Evolutionary conservation across 1,284 basidiomycete genomes (phyloP).

Genomic region (Inonotus hispidus): DNA sequence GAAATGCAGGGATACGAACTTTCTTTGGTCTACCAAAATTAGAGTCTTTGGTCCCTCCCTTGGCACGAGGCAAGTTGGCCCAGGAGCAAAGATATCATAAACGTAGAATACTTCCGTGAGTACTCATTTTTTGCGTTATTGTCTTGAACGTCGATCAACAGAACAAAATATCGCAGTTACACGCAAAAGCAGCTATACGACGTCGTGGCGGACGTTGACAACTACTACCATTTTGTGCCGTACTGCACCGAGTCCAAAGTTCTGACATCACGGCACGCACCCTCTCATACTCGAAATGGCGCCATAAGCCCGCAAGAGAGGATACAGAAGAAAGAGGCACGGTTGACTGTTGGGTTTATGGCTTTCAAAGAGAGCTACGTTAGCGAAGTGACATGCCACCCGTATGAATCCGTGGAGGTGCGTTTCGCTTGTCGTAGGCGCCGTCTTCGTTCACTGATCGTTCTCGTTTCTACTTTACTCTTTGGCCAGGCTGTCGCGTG

Average conservation of each 20-base stretch:
- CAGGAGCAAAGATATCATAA: conserved; percentile 47
- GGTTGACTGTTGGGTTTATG: conserved; percentile 87
- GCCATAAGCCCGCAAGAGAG: conserved; percentile 25
- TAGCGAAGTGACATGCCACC: conserved; percentile 77
- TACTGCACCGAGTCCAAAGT: conserved; percentile 82
- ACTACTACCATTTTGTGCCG: conserved; percentile 85
- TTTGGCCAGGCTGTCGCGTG: conserved; percentile 77
- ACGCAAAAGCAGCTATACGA: conserved; percentile 75
- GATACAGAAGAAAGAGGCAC: conserved; percentile 65
- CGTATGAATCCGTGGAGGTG: conserved; percentile 76
- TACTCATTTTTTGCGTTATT: conserved; percentile 21
- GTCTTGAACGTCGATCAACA: conserved; percentile 18
- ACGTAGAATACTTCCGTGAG: conserved; percentile 76
- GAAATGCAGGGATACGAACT: conserved; percentile 16
- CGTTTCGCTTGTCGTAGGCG: conserved; percentile 26
- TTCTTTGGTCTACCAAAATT: conserved; percentile 38
- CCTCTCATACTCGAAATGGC: not conserved
- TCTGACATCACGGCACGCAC: conserved; percentile 34
- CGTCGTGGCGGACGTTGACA: conserved; percentile 82
- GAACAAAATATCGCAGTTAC: conserved; percentile 42
- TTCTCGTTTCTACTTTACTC: conserved; percentile 6
- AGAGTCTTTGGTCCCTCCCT: conserved; percentile 37
- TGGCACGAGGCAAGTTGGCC: conserved; percentile 19
- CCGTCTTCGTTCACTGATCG: not conserved
- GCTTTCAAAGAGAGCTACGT: conserved; percentile 85